A percentile compares a stretch with the other conserved stretches of the same genome.
phyloP scores from a whole-genome alignment of 148 eudicot genomes.

The Chenopodium album region DNA sequence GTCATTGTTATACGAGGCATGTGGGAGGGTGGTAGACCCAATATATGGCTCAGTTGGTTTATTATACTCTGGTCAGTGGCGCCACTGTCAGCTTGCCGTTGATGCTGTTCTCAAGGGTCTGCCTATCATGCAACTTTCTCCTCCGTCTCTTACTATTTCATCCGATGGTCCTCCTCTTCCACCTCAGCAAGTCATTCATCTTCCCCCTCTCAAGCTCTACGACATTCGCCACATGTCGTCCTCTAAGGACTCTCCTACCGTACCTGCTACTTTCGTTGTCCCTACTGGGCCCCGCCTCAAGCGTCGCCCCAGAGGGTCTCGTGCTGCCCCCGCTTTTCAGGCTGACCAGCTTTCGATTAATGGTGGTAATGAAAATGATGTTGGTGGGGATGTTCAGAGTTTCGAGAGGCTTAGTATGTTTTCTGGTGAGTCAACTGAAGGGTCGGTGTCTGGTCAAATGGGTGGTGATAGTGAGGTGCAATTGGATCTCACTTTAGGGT shows the following conservation, averaged over 20 bases:
- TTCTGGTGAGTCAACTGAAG: conserved; percentile 44
- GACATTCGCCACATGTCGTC: conserved; percentile 50
- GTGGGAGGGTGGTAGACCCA: conserved; percentile 76
- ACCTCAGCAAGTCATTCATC: conserved; percentile 12
- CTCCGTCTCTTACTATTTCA: not conserved
- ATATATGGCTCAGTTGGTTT: conserved; percentile 68
- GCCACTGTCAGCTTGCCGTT: conserved; percentile 60
- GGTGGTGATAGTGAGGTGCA: conserved; percentile 12
- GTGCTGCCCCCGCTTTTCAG: not conserved
- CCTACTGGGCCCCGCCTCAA: conserved; percentile 24
- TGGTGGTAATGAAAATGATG: not conserved
- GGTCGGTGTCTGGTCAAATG: conserved; percentile 25
- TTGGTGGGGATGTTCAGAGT: conserved; percentile 19
- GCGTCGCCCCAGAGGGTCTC: not conserved
- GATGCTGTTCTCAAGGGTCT: conserved; percentile 58
- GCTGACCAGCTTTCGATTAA: conserved; percentile 16
- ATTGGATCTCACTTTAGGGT: conserved; percentile 35
- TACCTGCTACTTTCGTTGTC: not conserved
- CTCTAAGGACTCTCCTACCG: not conserved
- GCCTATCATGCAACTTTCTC: conserved; percentile 37
- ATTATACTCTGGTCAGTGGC: conserved; percentile 58
- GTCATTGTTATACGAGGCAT: conserved; percentile 72
- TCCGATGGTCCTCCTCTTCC: conserved; percentile 18
- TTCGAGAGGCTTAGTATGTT: conserved; percentile 32
- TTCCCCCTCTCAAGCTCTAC: conserved; percentile 35